Percentiles rank a stretch among this genome's conserved stretches.
These are phyloP conservation scores for Pseudopyricularia javanii DNA, from an alignment of 2,329 filamentous ascomycete species.

Conservation along the genomic window DNA sequence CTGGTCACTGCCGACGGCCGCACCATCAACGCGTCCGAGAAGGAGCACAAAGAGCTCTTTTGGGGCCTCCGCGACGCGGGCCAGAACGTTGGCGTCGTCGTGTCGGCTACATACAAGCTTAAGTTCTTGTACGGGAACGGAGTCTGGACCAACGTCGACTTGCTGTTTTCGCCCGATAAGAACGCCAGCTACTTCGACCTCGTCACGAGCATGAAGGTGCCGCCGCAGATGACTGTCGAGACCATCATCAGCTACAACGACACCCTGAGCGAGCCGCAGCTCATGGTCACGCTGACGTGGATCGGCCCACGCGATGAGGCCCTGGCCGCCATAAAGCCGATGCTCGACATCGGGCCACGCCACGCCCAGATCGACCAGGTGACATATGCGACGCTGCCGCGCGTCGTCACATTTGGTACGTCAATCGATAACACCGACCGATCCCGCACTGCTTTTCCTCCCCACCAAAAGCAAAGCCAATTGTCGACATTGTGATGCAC, in stretches of 20 bases:
- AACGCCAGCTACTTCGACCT: background rate
- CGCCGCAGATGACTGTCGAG: background rate
- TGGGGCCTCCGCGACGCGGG: conserved; percentile 38
- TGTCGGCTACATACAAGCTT: background rate
- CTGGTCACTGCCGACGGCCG: conserved; percentile 15
- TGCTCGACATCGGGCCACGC: background rate
- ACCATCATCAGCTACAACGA: background rate
- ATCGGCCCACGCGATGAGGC: background rate
- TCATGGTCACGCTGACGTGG: background rate
- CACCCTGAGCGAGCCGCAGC: background rate
- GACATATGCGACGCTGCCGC: background rate
- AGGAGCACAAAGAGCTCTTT: conserved; percentile 24
- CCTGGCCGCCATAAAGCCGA: conserved; percentile 1
- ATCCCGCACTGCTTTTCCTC: no score
- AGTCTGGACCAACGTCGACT: background rate
- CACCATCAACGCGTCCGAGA: conserved; percentile 11
- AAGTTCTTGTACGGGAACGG: background rate
- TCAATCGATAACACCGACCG: no score
- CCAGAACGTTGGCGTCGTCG: conserved; percentile 35
- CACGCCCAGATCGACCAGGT: background rate
- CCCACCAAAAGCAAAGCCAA: no score
- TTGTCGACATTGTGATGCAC: no score
- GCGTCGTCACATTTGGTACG: background rate
- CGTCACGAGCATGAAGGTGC: background rate
- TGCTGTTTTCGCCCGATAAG: background rate